Percentiles rank a stretch among this genome's conserved stretches.
These are phyloP conservation scores for Pseudotsuga menziesii DNA, from an alignment of 75 land plant species.

Conservation along the genomic window DNA sequence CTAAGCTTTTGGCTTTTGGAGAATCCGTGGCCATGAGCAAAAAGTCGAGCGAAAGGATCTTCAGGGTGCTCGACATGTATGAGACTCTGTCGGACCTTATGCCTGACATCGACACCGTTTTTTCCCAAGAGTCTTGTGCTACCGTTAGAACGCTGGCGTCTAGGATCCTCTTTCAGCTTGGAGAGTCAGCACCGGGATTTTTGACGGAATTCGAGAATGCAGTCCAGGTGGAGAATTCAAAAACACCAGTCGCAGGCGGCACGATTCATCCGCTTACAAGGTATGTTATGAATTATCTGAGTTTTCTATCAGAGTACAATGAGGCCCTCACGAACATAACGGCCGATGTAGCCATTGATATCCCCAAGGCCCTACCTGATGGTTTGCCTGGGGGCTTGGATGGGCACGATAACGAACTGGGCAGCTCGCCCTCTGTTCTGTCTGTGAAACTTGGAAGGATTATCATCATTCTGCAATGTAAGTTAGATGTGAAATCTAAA, in stretches of 20 bases:
- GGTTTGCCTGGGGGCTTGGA: background rate
- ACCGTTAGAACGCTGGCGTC: slow-evolving; percentile 35
- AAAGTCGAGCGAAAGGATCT: slow-evolving; percentile 43
- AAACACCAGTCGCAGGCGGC: slow-evolving; percentile 37
- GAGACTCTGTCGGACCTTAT: slow-evolving; percentile 40
- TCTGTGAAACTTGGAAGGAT: slow-evolving; percentile 28
- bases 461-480: slow-evolving; percentile 32
- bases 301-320: slow-evolving; percentile 26
- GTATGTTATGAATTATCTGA: slow-evolving; percentile 70
- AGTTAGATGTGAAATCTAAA: slow-evolving; percentile 39
- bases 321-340: slow-evolving; percentile 44
- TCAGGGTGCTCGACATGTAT: slow-evolving; percentile 66
- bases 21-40: slow-evolving; percentile 56
- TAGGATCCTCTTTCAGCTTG: slow-evolving; percentile 28
- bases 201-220: slow-evolving; percentile 37
- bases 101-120: slow-evolving; percentile 33
- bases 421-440: slow-evolving; percentile 7
- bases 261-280: slow-evolving; percentile 53
- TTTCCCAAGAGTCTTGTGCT: slow-evolving; percentile 32
- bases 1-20: slow-evolving; percentile 60
- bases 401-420: slow-evolving; percentile 12
- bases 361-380: background rate
- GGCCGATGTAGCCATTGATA: background rate
- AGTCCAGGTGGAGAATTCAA: slow-evolving; percentile 22
- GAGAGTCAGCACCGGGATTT: slow-evolving; percentile 30